These are phyloP conservation scores for Chaetoscypha palmicola DNA, from an alignment of 2,329 filamentous ascomycete species.

Conservation along the genomic window DNA sequence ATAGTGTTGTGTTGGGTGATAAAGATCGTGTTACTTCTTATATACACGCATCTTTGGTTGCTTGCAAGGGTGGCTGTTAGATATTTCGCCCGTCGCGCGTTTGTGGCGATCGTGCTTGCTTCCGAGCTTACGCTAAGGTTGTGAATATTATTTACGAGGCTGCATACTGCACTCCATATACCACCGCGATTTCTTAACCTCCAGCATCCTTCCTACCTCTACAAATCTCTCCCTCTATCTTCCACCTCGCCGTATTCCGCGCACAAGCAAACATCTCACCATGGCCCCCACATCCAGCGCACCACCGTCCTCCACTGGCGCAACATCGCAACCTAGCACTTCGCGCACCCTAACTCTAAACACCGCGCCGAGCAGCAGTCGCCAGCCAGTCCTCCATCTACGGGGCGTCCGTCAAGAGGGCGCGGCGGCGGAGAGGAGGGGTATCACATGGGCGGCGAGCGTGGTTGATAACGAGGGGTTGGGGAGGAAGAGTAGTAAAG, in stretches of 20 bases:
- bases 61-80: too few relatives aligned
- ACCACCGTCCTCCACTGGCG: neutral
- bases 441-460: conserved; percentile 86
- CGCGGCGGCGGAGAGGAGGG: conserved; percentile 37
- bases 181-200: too few relatives aligned
- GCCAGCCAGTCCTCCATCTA: conserved; percentile 23
- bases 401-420: conserved; percentile 25
- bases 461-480: conserved; percentile 94
- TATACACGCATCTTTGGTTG: too few relatives aligned
- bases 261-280: neutral
- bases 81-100: too few relatives aligned
- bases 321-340: neutral
- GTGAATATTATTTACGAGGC: too few relatives aligned
- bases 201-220: neutral
- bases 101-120: too few relatives aligned
- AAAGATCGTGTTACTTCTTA: too few relatives aligned
- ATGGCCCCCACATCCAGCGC: neutral
- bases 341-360: conserved; percentile 10
- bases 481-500: conserved; percentile 90
- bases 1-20: too few relatives aligned
- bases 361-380: conserved; percentile 5
- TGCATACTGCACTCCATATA: too few relatives aligned
- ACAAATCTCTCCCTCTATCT: neutral
- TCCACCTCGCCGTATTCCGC: neutral
- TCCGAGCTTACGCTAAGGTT: too few relatives aligned